These are phyloP conservation scores for Colletotrichum tofieldiae DNA, from an alignment of 2,329 filamentous ascomycete species.

Conservation along the genomic window DNA sequence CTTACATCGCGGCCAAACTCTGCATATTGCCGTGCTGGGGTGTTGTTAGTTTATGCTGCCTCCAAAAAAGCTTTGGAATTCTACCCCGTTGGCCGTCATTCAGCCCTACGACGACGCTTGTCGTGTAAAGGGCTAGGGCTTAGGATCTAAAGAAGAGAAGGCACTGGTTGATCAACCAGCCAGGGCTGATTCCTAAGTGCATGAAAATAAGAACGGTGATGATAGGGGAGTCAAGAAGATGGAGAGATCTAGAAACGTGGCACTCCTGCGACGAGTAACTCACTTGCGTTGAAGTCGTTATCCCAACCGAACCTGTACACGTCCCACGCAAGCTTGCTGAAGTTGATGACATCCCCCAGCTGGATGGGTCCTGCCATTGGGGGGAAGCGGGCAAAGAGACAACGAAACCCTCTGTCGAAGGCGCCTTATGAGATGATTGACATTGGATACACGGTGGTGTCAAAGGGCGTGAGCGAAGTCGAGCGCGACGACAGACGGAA, in stretches of 20 bases:
- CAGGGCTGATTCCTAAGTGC: background rate
- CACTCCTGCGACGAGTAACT: constrained; percentile 40
- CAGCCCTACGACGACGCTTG: constrained; percentile 14
- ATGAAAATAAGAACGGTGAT: background rate
- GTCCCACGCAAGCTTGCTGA: constrained; percentile 53
- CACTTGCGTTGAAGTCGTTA: constrained; percentile 53
- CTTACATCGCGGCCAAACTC: constrained; percentile 53
- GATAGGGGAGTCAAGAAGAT: background rate
- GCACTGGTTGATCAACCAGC: background rate
- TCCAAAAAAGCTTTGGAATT: background rate
- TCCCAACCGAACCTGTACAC: constrained; percentile 52
- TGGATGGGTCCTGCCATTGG: constrained; percentile 45
- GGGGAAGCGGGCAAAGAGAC: constrained; percentile 2
- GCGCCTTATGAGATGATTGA: constrained; percentile 23
- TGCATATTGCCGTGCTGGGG: constrained; percentile 50
- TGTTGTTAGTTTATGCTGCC: constrained; percentile 15
- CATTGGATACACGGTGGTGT: constrained; percentile 16
- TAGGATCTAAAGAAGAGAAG: background rate
- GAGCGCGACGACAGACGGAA: constrained; percentile 28
- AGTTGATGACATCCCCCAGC: constrained; percentile 52
- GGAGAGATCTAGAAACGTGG: background rate
- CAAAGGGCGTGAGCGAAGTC: constrained; percentile 15
- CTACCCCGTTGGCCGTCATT: background rate
- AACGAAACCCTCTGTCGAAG: constrained; percentile 7
- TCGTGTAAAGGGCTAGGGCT: constrained; percentile 3